Conservation (phyloP, 2,329 filamentous ascomycete genomes). For the Aspergillus novofumigatus region DNA sequence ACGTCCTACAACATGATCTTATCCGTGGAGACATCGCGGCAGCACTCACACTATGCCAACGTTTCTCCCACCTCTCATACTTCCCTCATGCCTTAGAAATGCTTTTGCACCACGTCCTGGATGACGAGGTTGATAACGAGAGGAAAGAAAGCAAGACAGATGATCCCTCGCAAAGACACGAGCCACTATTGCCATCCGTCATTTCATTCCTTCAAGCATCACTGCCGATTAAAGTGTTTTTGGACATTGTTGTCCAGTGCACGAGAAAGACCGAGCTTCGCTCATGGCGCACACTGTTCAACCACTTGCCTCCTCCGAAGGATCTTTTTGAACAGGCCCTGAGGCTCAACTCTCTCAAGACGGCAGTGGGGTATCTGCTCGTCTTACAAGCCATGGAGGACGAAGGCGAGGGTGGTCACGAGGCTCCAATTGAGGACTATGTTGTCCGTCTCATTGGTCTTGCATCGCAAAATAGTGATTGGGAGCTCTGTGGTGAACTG, state of each 20-base stretch:
- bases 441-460: constrained; percentile 75
- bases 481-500: constrained; percentile 92
- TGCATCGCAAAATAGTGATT: constrained; percentile 81
- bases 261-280: constrained; percentile 94
- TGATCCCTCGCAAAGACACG: constrained; percentile 22
- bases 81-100: constrained; percentile 92
- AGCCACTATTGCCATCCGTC: constrained; percentile 45
- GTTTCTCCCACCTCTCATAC: constrained; percentile 83
- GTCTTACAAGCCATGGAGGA: constrained; percentile 78
- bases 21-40: constrained; percentile 71
- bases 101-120: constrained; percentile 84
- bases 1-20: constrained; percentile 76
- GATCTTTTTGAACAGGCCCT: constrained; percentile 92
- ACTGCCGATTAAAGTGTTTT: constrained; percentile 66
- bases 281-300: constrained; percentile 91
- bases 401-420: constrained; percentile 39
- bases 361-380: constrained; percentile 92
- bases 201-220: constrained; percentile 65
- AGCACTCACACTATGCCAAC: constrained; percentile 74
- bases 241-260: constrained; percentile 94
- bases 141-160: constrained; percentile 25
- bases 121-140: constrained; percentile 80
- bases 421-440: constrained; percentile 51
- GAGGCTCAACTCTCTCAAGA: constrained; percentile 80
- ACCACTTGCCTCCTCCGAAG: constrained; percentile 82